Conservation (phyloP, 345 rosid genomes). For the Salix udensis region DNA sequence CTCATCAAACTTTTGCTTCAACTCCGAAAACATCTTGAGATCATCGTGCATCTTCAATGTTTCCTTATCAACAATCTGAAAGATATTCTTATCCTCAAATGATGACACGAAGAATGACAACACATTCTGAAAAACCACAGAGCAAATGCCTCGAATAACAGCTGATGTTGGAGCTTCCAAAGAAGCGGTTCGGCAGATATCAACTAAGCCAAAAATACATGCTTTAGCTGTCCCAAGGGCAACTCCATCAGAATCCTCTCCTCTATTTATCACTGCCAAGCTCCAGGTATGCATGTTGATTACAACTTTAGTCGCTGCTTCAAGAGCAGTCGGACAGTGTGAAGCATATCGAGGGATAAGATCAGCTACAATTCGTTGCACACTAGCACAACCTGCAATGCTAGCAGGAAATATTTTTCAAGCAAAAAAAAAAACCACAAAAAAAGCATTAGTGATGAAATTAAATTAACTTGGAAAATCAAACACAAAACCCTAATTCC, state of each 20-base stretch:
- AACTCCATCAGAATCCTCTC: constrained; percentile 67
- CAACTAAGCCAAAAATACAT: constrained; percentile 79
- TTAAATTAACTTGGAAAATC: too few relatives aligned
- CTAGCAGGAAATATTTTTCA: constrained; percentile 5
- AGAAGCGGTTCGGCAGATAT: constrained; percentile 67
- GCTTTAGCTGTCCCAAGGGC: constrained; percentile 78
- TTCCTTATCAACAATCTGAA: constrained; percentile 57
- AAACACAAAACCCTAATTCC: too few relatives aligned
- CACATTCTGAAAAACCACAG: constrained; percentile 62
- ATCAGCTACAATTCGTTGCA: constrained; percentile 80
- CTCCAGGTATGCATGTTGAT: constrained; percentile 58
- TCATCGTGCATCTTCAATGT: constrained; percentile 49
- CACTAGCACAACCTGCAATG: constrained; percentile 80
- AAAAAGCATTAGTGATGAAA: neutral
- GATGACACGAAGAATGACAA: constrained; percentile 63
- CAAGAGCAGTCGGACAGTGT: constrained; percentile 72
- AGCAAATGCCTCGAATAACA: constrained; percentile 54
- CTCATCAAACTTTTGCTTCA: constrained; percentile 57
- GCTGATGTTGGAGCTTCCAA: constrained; percentile 45
- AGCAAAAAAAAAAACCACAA: neutral
- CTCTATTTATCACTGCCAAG: constrained; percentile 44
- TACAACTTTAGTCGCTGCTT: constrained; percentile 64
- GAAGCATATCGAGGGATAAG: constrained; percentile 82
- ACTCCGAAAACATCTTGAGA: constrained; percentile 43
- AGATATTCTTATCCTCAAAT: constrained; percentile 45